Evolutionary conservation across 2,329 filamentous ascomycete genomes (phyloP).

Genomic region (Alternaria dauci): DNA sequence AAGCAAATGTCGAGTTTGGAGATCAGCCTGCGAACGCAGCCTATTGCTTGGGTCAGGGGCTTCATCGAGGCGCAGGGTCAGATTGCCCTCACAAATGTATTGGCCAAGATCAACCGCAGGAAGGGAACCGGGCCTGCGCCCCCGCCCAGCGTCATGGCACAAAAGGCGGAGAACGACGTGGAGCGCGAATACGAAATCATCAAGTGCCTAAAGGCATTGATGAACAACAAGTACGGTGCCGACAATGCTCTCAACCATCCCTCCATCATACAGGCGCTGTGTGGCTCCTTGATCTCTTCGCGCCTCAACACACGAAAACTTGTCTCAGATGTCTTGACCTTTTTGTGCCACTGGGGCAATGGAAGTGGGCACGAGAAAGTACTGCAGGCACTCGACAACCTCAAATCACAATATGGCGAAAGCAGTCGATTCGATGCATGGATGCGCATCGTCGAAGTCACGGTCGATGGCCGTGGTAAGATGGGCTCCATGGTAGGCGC

Average conservation of each 20-base stretch:
- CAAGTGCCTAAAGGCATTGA: slow-evolving; percentile 94
- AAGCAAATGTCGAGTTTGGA: slow-evolving; percentile 93
- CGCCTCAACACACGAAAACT: slow-evolving; percentile 91
- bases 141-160: slow-evolving; percentile 60
- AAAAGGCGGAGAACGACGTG: slow-evolving; percentile 75
- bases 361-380: slow-evolving; percentile 92
- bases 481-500: slow-evolving; percentile 98
- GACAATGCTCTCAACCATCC: slow-evolving; percentile 93
- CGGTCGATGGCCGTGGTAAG: slow-evolving; percentile 94
- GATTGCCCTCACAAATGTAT: slow-evolving; percentile 91
- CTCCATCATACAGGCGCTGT: slow-evolving; percentile 87
- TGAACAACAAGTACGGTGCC: slow-evolving; percentile 99
- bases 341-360: slow-evolving; percentile 92
- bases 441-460: slow-evolving; percentile 98
- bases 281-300: slow-evolving; percentile 85
- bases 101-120: slow-evolving; percentile 91
- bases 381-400: slow-evolving; percentile 88
- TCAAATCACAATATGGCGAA: slow-evolving; percentile 87
- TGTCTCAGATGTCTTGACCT: slow-evolving; percentile 95
- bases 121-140: slow-evolving; percentile 76
- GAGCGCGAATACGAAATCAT: slow-evolving; percentile 96
- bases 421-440: slow-evolving; percentile 97
- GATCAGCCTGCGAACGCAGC: slow-evolving; percentile 93
- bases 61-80: slow-evolving; percentile 98
- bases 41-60: slow-evolving; percentile 94